Evolutionary conservation across 768 basidiomycete species (phyloP).

Genomic region (Suillus clintonianus): DNA sequence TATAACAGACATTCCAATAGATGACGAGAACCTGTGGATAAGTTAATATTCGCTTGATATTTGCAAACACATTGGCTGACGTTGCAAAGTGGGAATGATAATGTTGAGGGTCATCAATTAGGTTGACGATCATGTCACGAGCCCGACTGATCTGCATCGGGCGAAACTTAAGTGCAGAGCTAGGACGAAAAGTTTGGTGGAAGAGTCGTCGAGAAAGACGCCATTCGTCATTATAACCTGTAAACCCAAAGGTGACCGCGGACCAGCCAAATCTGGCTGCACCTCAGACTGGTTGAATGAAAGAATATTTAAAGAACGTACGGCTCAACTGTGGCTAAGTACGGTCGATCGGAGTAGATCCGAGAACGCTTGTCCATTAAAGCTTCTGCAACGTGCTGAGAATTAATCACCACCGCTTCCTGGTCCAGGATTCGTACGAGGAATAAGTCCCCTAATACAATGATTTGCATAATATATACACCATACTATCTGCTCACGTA

Average conservation of each 20-base stretch:
- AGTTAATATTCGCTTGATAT: neutral
- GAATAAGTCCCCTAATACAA: neutral
- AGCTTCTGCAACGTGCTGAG: slow-evolving; percentile 1
- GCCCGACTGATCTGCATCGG: slow-evolving; percentile 26
- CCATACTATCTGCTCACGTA: neutral
- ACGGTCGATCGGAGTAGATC: slow-evolving; percentile 10
- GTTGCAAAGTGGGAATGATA: slow-evolving; percentile 24
- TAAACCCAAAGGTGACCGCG: neutral
- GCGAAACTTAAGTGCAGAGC: slow-evolving; percentile 23
- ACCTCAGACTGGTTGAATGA: neutral
- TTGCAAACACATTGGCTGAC: neutral
- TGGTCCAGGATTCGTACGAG: neutral
- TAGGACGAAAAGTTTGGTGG: slow-evolving; percentile 39
- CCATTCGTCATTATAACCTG: slow-evolving; percentile 4
- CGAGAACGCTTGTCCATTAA: slow-evolving; percentile 9
- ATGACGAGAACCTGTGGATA: slow-evolving; percentile 27
- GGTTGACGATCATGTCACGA: slow-evolving; percentile 25
- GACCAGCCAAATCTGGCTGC: slow-evolving; percentile 6
- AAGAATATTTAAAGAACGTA: neutral
- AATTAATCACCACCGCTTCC: neutral
- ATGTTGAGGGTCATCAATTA: no score
- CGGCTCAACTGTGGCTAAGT: neutral
- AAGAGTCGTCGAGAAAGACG: slow-evolving; percentile 37
- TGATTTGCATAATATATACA: neutral
- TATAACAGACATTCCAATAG: slow-evolving; percentile 23